A percentile compares a stretch with the other conserved stretches of the same genome.
phyloP scores from a whole-genome alignment of 2,329 filamentous ascomycete genomes.

The Hansfordia pulvinata region DNA sequence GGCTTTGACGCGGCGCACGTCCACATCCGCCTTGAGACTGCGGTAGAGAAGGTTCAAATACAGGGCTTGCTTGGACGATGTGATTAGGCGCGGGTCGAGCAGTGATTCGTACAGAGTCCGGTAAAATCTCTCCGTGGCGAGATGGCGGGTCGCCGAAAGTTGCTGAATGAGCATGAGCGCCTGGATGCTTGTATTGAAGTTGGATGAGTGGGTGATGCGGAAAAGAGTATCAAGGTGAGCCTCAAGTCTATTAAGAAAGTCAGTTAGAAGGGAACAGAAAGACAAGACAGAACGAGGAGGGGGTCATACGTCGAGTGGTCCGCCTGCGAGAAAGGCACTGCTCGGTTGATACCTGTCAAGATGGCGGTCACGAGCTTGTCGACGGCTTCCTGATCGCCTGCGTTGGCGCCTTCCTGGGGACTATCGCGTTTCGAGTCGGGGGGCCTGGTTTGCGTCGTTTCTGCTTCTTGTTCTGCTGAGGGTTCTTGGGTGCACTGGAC shows the following conservation, averaged over 20 bases:
- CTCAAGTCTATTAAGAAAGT: constrained; percentile 46
- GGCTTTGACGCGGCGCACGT: constrained; percentile 82
- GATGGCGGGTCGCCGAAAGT: constrained; percentile 65
- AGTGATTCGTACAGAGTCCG: constrained; percentile 90
- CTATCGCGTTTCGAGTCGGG: constrained; percentile 12
- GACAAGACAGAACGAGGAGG: neutral
- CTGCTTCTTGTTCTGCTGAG: constrained; percentile 40
- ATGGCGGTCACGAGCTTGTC: constrained; percentile 91
- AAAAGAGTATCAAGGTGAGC: constrained; percentile 89
- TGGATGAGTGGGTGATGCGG: constrained; percentile 90
- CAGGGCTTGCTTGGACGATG: constrained; percentile 87
- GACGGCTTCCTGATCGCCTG: constrained; percentile 52
- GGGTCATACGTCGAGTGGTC: constrained; percentile 56
- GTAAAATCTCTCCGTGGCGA: constrained; percentile 85
- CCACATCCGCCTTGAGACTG: constrained; percentile 79
- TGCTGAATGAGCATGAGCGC: constrained; percentile 92
- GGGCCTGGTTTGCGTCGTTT: constrained; percentile 4
- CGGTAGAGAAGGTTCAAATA: constrained; percentile 89
- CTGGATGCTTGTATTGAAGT: constrained; percentile 97
- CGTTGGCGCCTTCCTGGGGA: constrained; percentile 19
- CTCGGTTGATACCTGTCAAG: constrained; percentile 87
- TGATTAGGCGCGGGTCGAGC: constrained; percentile 74
- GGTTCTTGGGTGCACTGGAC: constrained; percentile 22
- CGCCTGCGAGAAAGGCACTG: constrained; percentile 80
- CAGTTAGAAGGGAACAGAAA: constrained; percentile 9